A percentile compares a stretch with the other conserved stretches of the same genome.
These are phyloP conservation scores for Colletotrichum caudatum DNA, from an alignment of 2,329 filamentous ascomycete species.

Conservation along the genomic window DNA sequence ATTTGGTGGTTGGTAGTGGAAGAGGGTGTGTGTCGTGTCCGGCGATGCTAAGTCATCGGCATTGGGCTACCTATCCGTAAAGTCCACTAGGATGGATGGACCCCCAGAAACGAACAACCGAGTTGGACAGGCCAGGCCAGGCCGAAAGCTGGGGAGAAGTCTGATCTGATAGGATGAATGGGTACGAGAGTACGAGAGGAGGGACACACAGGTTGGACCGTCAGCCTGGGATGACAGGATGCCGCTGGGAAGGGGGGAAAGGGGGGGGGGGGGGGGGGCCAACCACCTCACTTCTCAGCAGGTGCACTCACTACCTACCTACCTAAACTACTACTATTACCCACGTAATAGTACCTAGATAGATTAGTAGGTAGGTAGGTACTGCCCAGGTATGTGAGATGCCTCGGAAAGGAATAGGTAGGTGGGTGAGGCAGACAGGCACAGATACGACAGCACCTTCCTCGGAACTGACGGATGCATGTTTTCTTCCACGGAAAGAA, in stretches of 20 bases:
- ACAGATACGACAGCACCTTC: constrained; percentile 6
- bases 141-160: constrained; percentile 16
- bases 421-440: not conserved
- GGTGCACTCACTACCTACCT: not conserved
- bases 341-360: no score
- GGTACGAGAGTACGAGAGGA: not conserved
- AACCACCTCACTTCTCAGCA: constrained; percentile 3
- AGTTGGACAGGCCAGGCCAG: not conserved
- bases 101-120: constrained; percentile 4
- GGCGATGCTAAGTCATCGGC: constrained; percentile 30
- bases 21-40: constrained; percentile 12
- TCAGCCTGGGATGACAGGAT: constrained; percentile 3
- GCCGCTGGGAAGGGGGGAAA: not conserved
- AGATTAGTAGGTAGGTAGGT: not conserved
- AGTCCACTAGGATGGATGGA: constrained; percentile 6
- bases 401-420: not conserved
- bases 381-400: not conserved
- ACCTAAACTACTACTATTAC: not conserved
- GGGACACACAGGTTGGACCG: not conserved
- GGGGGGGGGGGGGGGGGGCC: not conserved
- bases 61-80: constrained; percentile 36
- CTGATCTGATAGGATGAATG: not conserved
- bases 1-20: constrained; percentile 13
- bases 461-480: constrained; percentile 3
- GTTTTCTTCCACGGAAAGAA: not conserved